Conservation (phyloP, 2,329 filamentous ascomycete species). For the Beauveria asiatica region DNA sequence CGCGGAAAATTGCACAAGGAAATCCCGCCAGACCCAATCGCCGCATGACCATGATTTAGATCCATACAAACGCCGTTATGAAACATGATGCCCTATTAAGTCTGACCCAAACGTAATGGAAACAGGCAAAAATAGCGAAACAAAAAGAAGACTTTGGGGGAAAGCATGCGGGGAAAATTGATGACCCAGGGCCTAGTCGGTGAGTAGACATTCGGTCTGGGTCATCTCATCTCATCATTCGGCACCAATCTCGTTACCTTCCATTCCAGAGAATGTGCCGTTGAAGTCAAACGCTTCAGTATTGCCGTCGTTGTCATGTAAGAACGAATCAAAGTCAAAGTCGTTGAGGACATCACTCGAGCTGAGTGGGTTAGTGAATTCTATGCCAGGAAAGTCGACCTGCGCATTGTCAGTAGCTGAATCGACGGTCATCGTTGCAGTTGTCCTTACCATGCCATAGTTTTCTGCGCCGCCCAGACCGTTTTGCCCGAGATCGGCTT, state of each 20-base stretch:
- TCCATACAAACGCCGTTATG: slow-evolving; percentile 30
- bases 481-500: slow-evolving; percentile 40
- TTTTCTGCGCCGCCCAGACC: slow-evolving; percentile 39
- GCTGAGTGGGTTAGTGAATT: slow-evolving; percentile 46
- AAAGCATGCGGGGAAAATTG: slow-evolving; percentile 4
- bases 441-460: slow-evolving; percentile 32
- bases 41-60: slow-evolving; percentile 33
- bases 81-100: slow-evolving; percentile 30
- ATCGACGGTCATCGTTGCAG: slow-evolving; percentile 9
- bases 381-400: slow-evolving; percentile 41
- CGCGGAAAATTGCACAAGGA: slow-evolving; percentile 18
- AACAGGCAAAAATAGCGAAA: slow-evolving; percentile 16
- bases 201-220: neutral
- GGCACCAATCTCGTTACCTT: slow-evolving; percentile 49
- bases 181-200: slow-evolving; percentile 6
- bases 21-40: slow-evolving; percentile 26
- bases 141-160: neutral
- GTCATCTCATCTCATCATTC: slow-evolving; percentile 31
- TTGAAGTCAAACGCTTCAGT: slow-evolving; percentile 47
- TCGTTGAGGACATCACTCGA: slow-evolving; percentile 53
- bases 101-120: slow-evolving; percentile 23
- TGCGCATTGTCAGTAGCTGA: slow-evolving; percentile 15
- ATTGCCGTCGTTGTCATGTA: slow-evolving; percentile 46
- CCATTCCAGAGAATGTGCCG: slow-evolving; percentile 42
- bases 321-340: slow-evolving; percentile 61